Evolutionary conservation across 192 early-diverging fungal species (phyloP).

Genomic region (Gonapodya sp.): DNA sequence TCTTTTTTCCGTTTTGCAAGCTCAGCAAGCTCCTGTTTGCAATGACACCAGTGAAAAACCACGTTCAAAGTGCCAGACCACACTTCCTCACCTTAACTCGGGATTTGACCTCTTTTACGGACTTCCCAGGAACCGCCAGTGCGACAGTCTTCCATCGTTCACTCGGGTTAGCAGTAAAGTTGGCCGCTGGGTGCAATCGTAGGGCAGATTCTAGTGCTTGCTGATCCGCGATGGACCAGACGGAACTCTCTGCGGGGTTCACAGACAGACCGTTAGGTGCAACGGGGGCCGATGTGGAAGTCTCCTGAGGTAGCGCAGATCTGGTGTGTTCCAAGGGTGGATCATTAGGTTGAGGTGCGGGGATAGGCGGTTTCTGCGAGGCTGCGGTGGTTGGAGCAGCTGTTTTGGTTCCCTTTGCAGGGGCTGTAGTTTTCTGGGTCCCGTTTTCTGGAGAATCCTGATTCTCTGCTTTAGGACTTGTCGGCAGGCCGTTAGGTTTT

Average conservation of each 20-base stretch:
- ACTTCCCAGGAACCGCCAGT: slow-evolving; percentile 38
- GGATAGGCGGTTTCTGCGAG: slow-evolving; percentile 17
- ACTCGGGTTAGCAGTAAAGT: slow-evolving; percentile 32
- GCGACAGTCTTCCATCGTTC: slow-evolving; percentile 63
- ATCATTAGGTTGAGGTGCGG: not conserved
- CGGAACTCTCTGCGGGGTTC: slow-evolving; percentile 17
- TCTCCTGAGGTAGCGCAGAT: not conserved
- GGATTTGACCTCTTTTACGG: slow-evolving; percentile 54
- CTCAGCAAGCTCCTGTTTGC: slow-evolving; percentile 30
- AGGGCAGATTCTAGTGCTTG: slow-evolving; percentile 42
- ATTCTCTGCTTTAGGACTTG: not conserved
- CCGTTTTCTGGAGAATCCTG: not conserved
- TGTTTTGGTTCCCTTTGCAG: slow-evolving; percentile 11
- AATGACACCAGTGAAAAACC: too few species aligned
- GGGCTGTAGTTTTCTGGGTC: not conserved
- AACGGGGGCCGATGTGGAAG: not conserved
- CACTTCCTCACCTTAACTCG: slow-evolving; percentile 42
- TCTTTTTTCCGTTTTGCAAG: slow-evolving; percentile 34
- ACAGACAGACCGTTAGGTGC: not conserved
- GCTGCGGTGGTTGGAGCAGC: slow-evolving; percentile 13
- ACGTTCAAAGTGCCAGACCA: too few species aligned
- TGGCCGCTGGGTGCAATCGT: slow-evolving; percentile 44
- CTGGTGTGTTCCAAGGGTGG: not conserved
- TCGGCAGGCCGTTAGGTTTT: not conserved
- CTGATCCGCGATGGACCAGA: slow-evolving; percentile 46